These are phyloP conservation scores for Staphylotrichum longicolle DNA, from an alignment of 495 filamentous ascomycete species.

Conservation along the genomic window DNA sequence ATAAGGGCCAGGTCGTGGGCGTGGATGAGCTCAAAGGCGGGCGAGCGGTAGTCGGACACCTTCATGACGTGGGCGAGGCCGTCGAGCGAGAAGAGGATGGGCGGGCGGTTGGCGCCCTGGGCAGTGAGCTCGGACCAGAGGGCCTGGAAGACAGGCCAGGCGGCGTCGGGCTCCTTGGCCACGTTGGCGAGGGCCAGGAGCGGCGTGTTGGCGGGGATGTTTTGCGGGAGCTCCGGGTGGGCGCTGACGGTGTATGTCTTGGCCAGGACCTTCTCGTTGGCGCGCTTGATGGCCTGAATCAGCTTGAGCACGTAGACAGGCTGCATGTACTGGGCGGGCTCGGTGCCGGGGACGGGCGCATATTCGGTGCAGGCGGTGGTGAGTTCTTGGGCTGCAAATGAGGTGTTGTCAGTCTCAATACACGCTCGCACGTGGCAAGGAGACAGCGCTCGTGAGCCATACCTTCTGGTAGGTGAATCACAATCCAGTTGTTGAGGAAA, in stretches of 20 bases:
- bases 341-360: slow-evolving; percentile 57
- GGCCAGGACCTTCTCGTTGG: slow-evolving; percentile 67
- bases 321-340: slow-evolving; percentile 68
- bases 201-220: slow-evolving; percentile 57
- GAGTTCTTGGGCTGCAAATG: slow-evolving; percentile 70
- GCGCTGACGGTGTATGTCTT: slow-evolving; percentile 55
- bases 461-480: slow-evolving; percentile 92
- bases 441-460: background rate
- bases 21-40: slow-evolving; percentile 71
- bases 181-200: slow-evolving; percentile 66
- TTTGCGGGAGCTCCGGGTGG: slow-evolving; percentile 58
- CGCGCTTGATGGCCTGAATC: slow-evolving; percentile 64
- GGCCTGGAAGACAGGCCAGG: slow-evolving; percentile 79
- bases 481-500: slow-evolving; percentile 80
- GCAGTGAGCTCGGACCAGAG: slow-evolving; percentile 73
- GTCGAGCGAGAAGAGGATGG: slow-evolving; percentile 76
- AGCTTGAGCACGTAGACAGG: slow-evolving; percentile 69
- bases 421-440: background rate
- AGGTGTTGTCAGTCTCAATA: slow-evolving; percentile 16
- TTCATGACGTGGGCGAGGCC: slow-evolving; percentile 77
- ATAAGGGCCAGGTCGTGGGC: slow-evolving; percentile 79
- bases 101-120: slow-evolving; percentile 62
- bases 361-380: slow-evolving; percentile 77
- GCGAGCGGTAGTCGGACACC: slow-evolving; percentile 64
- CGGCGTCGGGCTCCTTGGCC: slow-evolving; percentile 70